phyloP scores from a whole-genome alignment of 2,329 filamentous ascomycete species.

The Xylariaceae sp. region DNA sequence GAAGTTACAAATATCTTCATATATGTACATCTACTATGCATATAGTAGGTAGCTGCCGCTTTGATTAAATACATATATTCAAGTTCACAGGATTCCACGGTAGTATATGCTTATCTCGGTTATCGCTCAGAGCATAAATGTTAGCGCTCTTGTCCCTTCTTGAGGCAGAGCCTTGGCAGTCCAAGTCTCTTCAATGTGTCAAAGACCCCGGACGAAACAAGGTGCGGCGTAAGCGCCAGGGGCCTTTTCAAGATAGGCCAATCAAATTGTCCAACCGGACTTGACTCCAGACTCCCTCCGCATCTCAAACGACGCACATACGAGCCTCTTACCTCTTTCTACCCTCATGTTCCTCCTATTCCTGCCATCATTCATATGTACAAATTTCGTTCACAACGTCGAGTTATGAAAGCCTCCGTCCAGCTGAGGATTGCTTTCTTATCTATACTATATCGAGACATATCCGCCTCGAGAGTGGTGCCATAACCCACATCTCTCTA shows the following conservation, averaged over 20 bases:
- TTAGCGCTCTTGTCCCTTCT: slow-evolving; percentile 17
- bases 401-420: slow-evolving; percentile 1
- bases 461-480: slow-evolving; percentile 33
- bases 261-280: slow-evolving; percentile 3
- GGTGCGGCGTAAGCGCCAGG: slow-evolving; percentile 37
- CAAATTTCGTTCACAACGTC: not conserved
- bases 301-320: slow-evolving; percentile 20
- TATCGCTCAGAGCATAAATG: not conserved
- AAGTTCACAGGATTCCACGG: too few relatives aligned
- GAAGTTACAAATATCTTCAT: not conserved
- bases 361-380: not conserved
- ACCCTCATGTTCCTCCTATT: slow-evolving; percentile 7
- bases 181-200: slow-evolving; percentile 37
- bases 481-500: slow-evolving; percentile 38
- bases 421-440: slow-evolving; percentile 11
- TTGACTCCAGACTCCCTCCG: slow-evolving; percentile 11
- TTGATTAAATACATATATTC: too few relatives aligned
- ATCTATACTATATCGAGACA: slow-evolving; percentile 14
- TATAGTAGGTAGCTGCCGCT: too few relatives aligned
- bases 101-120: too few relatives aligned
- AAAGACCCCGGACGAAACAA: slow-evolving; percentile 44
- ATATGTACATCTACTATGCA: too few relatives aligned
- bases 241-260: slow-evolving; percentile 10
- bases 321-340: slow-evolving; percentile 21
- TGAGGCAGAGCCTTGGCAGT: slow-evolving; percentile 12